phyloP scores from a whole-genome alignment of 805 yeast species.

The Candida orba region DNA sequence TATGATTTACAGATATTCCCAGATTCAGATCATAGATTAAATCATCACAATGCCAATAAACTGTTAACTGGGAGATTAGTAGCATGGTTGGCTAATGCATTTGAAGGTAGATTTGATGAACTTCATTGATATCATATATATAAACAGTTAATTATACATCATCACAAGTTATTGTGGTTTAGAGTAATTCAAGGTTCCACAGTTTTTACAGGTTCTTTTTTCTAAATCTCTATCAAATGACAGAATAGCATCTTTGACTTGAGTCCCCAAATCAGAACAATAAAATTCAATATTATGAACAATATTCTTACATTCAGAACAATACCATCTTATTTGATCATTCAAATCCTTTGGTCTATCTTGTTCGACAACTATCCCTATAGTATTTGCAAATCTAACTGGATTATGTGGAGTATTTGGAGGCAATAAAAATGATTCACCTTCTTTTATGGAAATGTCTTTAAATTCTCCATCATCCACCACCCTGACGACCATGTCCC shows the following conservation, averaged over 20 bases:
- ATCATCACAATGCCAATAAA: constrained; percentile 68
- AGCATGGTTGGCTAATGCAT: constrained; percentile 55
- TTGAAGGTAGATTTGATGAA: constrained; percentile 30
- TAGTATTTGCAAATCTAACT: constrained; percentile 75
- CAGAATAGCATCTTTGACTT: constrained; percentile 75
- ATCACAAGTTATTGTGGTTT: constrained; percentile 36
- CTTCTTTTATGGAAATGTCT: constrained; percentile 72
- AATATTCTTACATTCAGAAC: constrained; percentile 56
- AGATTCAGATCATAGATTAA: constrained; percentile 84
- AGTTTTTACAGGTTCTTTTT: constrained; percentile 63
- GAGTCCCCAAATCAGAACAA: constrained; percentile 80
- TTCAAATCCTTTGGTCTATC: constrained; percentile 68
- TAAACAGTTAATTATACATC: background rate
- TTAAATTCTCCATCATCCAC: constrained; percentile 73
- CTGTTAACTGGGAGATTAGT: constrained; percentile 63
- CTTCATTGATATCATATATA: background rate
- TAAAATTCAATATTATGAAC: constrained; percentile 67
- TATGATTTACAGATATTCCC: constrained; percentile 88
- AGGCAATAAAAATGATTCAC: constrained; percentile 84
- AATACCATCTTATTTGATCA: constrained; percentile 86
- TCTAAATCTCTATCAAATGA: constrained; percentile 56
- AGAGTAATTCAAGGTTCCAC: constrained; percentile 71
- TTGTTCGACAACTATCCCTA: constrained; percentile 89
- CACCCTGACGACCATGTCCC: constrained; percentile 75
- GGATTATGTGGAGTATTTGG: constrained; percentile 87